These are phyloP conservation scores for Coelastrella sp. DNA, from an alignment of 139 green algal species.

Conservation along the genomic window DNA sequence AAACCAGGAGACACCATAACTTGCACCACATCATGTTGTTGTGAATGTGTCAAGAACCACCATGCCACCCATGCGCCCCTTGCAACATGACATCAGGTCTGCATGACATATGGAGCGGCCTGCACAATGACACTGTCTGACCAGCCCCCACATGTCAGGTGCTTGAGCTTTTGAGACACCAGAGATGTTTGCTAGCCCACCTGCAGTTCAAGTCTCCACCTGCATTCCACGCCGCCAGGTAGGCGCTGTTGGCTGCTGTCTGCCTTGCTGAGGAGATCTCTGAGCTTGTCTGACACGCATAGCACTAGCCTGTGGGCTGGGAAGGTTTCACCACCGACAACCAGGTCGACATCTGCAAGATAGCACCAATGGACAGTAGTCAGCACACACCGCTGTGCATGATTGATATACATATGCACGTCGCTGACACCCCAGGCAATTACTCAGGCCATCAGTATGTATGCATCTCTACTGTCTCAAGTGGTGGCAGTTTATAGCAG, in stretches of 20 bases:
- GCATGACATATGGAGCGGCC: too few relatives aligned
- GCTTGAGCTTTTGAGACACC: too few relatives aligned
- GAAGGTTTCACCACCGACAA: background rate
- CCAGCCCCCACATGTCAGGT: too few relatives aligned
- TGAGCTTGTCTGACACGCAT: background rate
- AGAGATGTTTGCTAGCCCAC: background rate
- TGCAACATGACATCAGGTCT: too few relatives aligned
- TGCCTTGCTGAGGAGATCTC: constrained; percentile 4
- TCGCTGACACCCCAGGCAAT: too few relatives aligned
- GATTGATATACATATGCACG: too few relatives aligned
- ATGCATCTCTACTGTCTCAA: too few relatives aligned
- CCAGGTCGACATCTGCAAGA: background rate
- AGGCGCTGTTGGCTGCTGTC: background rate
- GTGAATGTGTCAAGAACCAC: too few relatives aligned
- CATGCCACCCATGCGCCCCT: too few relatives aligned
- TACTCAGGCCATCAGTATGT: too few relatives aligned
- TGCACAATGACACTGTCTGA: too few relatives aligned
- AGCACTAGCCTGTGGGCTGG: constrained; percentile 15
- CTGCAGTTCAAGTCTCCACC: constrained; percentile 14
- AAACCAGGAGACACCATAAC: background rate
- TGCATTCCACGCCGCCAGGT: background rate
- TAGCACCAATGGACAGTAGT: background rate
- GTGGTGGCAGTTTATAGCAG: too few relatives aligned
- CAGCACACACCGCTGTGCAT: background rate
- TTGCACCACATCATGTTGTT: background rate